Conservation (phyloP, 2,329 filamentous ascomycete species). For the Microascus cirrosus region DNA sequence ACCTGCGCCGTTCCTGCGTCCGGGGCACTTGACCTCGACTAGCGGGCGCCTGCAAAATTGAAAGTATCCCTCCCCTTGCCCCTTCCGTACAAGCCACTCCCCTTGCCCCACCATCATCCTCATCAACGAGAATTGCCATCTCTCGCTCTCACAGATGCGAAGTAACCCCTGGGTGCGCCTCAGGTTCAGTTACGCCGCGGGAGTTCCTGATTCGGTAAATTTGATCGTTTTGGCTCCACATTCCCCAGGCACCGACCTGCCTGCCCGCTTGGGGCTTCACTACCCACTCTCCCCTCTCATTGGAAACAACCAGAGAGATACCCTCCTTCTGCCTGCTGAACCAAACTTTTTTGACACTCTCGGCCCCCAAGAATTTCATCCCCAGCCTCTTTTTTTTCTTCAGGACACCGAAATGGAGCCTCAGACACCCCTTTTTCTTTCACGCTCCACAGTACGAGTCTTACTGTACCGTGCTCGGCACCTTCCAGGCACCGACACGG, state of each 20-base stretch:
- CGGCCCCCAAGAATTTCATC: not conserved
- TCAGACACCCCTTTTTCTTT: not conserved
- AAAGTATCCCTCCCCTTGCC: not conserved
- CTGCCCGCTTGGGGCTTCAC: not conserved
- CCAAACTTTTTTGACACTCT: not conserved
- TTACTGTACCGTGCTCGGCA: not conserved
- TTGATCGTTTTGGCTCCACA: not conserved
- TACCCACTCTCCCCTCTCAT: too few relatives aligned
- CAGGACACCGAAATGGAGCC: not conserved
- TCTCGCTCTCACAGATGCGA: not conserved
- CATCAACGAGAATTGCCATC: too few relatives aligned
- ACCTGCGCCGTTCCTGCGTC: not conserved
- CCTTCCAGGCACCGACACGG: not conserved
- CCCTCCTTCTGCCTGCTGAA: not conserved
- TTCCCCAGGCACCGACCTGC: not conserved
- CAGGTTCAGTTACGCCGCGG: not conserved
- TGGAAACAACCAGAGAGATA: not conserved
- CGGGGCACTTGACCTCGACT: not conserved
- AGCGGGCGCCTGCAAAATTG: not conserved
- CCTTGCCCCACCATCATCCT: not conserved
- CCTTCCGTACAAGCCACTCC: not conserved
- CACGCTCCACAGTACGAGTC: not conserved
- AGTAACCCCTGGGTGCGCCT: not conserved
- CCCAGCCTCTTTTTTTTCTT: not conserved
- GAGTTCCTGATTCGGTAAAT: not conserved